phyloP scores from a whole-genome alignment of 2,329 filamentous ascomycete species.

The Peltaster fructicola region DNA sequence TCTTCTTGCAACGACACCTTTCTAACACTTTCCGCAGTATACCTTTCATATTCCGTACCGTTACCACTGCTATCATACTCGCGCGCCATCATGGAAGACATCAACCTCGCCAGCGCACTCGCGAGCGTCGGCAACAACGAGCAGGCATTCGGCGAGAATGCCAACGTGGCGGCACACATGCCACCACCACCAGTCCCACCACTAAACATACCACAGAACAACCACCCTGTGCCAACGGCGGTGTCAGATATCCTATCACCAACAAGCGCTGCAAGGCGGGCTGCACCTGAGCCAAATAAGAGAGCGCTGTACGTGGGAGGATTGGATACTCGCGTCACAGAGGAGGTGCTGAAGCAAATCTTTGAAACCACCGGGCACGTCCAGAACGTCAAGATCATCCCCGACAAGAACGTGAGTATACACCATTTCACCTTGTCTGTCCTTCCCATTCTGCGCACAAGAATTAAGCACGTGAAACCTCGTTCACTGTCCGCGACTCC shows the following conservation, averaged over 20 bases:
- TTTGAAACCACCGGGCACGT: conserved; percentile 98
- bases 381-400: conserved; percentile 97
- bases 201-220: conserved; percentile 76
- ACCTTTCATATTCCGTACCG: no score
- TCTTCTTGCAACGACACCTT: no score
- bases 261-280: conserved; percentile 65
- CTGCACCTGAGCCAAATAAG: conserved; percentile 96
- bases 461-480: no score
- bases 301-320: conserved; percentile 90
- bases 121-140: conserved; percentile 58
- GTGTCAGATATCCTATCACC: conserved; percentile 64
- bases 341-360: conserved; percentile 91
- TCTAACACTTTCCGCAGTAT: conserved; percentile 18
- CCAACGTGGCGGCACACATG: conserved; percentile 56
- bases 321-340: conserved; percentile 83
- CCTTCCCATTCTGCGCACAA: no score
- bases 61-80: conserved; percentile 12
- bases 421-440: no score
- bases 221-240: conserved; percentile 81
- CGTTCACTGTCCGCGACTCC: no score
- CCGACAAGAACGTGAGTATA: conserved; percentile 87
- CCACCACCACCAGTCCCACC: conserved; percentile 73
- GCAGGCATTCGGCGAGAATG: conserved; percentile 48
- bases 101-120: conserved; percentile 43
- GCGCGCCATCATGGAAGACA: conserved; percentile 60